Percentiles rank a stretch among this genome's conserved stretches.
phyloP scores from a whole-genome alignment of 495 filamentous ascomycete genomes.

The Staphylotrichum tortipilum region DNA sequence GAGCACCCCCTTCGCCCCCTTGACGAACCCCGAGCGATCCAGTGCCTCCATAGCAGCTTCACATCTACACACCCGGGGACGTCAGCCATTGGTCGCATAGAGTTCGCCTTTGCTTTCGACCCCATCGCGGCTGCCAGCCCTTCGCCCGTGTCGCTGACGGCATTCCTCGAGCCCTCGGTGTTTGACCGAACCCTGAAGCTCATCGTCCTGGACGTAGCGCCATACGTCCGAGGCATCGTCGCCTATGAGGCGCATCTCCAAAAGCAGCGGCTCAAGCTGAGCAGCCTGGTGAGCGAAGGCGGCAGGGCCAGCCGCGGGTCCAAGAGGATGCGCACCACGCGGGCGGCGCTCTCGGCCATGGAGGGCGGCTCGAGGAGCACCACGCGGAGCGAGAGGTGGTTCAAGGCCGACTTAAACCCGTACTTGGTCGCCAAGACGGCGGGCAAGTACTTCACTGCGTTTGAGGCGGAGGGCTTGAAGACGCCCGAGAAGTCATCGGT shows the following conservation, averaged over 20 bases:
- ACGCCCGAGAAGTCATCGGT: not conserved
- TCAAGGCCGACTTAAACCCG: conserved; percentile 57
- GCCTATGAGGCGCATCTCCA: conserved; percentile 62
- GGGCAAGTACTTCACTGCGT: conserved; percentile 52
- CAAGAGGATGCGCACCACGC: conserved; percentile 66
- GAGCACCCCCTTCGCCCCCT: conserved; percentile 13
- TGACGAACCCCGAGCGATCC: conserved; percentile 21
- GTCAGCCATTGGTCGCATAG: conserved; percentile 25
- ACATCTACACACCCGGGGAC: conserved; percentile 12
- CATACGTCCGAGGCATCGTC: conserved; percentile 74
- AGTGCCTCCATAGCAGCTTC: conserved; percentile 23
- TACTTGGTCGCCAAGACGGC: conserved; percentile 58
- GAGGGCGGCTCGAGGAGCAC: conserved; percentile 69
- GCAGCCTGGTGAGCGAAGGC: conserved; percentile 50
- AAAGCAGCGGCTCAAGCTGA: conserved; percentile 54
- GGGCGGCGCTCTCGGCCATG: conserved; percentile 70
- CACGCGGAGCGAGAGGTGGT: conserved; percentile 71
- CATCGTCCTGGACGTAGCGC: conserved; percentile 68
- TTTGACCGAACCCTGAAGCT: conserved; percentile 60
- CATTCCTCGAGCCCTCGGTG: conserved; percentile 47
- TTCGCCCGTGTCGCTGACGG: conserved; percentile 20
- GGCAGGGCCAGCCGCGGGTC: conserved; percentile 37
- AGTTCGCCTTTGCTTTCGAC: conserved; percentile 47
- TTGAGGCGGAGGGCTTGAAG: conserved; percentile 20
- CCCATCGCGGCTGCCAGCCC: conserved; percentile 44